Evolutionary conservation across 2,329 filamentous ascomycete genomes (phyloP), one percentile per base, ranked within the genome.

Genomic region (Metarhizium sp.): DNA sequence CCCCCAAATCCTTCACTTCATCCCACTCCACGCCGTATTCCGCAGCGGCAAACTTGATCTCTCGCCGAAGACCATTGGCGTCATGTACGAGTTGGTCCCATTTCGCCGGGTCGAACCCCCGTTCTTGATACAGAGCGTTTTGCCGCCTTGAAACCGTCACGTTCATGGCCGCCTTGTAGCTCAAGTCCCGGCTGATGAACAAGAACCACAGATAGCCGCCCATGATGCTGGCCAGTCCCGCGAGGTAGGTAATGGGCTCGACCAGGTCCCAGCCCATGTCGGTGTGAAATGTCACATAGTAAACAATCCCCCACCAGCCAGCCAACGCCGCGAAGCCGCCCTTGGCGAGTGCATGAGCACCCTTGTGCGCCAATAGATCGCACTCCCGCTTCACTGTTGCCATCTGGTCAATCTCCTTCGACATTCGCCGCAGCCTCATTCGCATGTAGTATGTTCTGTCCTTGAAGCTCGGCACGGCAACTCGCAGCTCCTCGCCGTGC

Each of bases 11-110:
- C 59, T 75, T 75, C 58, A 77, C 79, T 73, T 94, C 90, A 63
- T 95, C 82, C 89, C 90, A 96, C 52, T 92, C 89, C 7, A 92
- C 89, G 62, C 95, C 90, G 67, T 96, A 96, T 71, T 96, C 90
- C 38, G 85, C 81, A 0, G 92, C 90, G 8, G 95, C 81, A 16
- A 79, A 78, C 71, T 87, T 88, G 68, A 96, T 88, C 71, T 96
- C 92, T 59, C 79, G 80, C 6, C 91, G 75, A 59, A 96, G 70
- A 2, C 78, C 73, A 66, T 95, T 96, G 0, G 85, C 89, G 59
- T 95, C 90, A 50, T 91, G 84, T 2, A 95, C 82, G 36, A 95
- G 66, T 4, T 77, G 74, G 63, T 95, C 88, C 92, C 92, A 96
- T 58, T 80, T 81, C 40, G 78, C 75, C 25, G 88, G 68, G 64